Evolutionary conservation across 108 stramenopile genomes (phyloP).

Genomic region (Conticribra weissflogii): DNA sequence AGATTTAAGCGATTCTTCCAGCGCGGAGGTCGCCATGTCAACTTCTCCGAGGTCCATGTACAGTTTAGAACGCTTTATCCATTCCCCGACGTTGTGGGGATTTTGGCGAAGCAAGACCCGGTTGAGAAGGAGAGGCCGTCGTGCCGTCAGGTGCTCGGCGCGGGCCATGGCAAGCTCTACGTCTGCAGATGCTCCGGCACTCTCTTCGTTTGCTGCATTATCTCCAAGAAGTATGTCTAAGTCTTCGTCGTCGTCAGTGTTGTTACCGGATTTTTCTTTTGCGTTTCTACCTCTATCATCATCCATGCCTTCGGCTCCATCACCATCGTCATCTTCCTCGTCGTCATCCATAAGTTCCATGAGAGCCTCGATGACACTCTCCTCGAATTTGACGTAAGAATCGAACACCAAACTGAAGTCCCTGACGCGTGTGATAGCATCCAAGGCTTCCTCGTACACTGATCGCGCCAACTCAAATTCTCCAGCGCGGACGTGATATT

Average conservation of each 20-base stretch:
- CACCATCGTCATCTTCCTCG: constrained; percentile 57
- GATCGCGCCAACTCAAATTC: constrained; percentile 95
- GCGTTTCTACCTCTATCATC: too few species aligned
- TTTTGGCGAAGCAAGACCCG: constrained; percentile 96
- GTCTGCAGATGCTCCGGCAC: constrained; percentile 62
- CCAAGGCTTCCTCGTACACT: constrained; percentile 96
- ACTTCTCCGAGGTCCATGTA: constrained; percentile 55
- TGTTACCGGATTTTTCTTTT: not conserved
- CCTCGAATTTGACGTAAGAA: constrained; percentile 96
- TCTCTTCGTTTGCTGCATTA: constrained; percentile 24
- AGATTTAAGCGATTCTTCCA: constrained; percentile 81
- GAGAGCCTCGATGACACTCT: constrained; percentile 91
- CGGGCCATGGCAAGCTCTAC: constrained; percentile 93
- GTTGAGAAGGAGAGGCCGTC: constrained; percentile 93
- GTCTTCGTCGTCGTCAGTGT: constrained; percentile 50
- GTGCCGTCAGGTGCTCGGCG: constrained; percentile 92
- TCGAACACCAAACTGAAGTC: constrained; percentile 98
- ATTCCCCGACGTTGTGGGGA: constrained; percentile 96
- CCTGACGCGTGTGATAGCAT: constrained; percentile 87
- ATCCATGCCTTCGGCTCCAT: too few species aligned
- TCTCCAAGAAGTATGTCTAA: constrained; percentile 70
- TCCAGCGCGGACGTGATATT: constrained; percentile 93
- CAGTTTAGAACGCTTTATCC: constrained; percentile 91
- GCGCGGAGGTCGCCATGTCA: constrained; percentile 61
- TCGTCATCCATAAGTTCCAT: constrained; percentile 85